Evolutionary conservation across 192 early-diverging fungal genomes (phyloP), one percentile per base, ranked within the genome.

Genomic region (Umbelopsis sp.): DNA sequence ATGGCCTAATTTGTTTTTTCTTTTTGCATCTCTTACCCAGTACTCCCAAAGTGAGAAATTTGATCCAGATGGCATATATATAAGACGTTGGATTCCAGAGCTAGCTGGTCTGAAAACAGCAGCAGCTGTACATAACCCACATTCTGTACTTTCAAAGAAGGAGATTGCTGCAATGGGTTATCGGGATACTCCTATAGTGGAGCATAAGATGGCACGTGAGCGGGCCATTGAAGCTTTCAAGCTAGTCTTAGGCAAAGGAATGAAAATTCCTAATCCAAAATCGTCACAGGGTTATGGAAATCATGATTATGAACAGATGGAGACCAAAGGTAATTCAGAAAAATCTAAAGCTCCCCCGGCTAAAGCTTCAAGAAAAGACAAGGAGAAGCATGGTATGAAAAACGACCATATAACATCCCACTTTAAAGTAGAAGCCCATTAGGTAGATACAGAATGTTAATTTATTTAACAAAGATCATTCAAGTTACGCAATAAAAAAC

Each of bases 1-100:
- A 6, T 4, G 1, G 37, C 1, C 7, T 41, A 41, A 41, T 10
- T 41, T 41, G 0, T 9, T 9, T 6, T 41, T 41, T 41, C 37
- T 9, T 9, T 41, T 41, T 41, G 37, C 3, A 3, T 23, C 4
- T 27, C 6, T 55, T 27, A 11, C 30, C 25, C 10, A 55, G 52
- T 55, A 55, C 30, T 37, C 76, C 2, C 88, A 89, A 45, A 66
- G 79, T 46, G 73, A 82, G 46, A 74, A 76, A 70, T 90, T 84
- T 75, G 91, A 92, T 74, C 78, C 79, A 4, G 71, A 75, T 20
- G 88, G 86, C 15, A 69, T 73, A 0, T 91, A 83, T 67, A 89
- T 91, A 65, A 76, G 82, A 25, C 76, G 78, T 45, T 92, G 85
- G 83, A 82, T 92, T 4, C 83, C 82, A 2, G 91, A 92, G 74